Percentiles rank a stretch among this genome's conserved stretches.
Evolutionary conservation across 2,329 filamentous ascomycete genomes (phyloP).

Genomic region (Trichoderma pleuroti): DNA sequence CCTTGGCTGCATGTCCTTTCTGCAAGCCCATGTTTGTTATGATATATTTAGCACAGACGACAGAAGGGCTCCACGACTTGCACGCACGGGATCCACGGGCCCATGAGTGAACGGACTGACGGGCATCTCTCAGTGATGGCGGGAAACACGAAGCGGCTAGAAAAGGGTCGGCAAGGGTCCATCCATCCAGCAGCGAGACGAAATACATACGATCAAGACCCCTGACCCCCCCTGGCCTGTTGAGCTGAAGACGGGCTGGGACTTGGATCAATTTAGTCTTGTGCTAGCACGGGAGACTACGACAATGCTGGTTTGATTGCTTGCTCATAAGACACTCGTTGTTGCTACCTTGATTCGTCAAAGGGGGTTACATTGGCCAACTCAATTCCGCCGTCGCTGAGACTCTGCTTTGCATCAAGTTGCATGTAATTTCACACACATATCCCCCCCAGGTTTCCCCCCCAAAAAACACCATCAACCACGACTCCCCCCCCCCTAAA

Average conservation of each 20-base stretch:
- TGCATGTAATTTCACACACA: background rate
- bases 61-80: background rate
- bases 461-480: background rate
- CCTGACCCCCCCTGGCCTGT: background rate
- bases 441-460: too few species aligned
- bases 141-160: background rate
- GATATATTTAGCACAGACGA: background rate
- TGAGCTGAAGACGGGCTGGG: background rate
- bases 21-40: too few species aligned
- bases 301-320: background rate
- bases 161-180: background rate
- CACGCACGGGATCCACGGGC: background rate
- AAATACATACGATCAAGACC: background rate
- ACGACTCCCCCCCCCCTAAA: background rate
- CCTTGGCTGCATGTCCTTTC: background rate
- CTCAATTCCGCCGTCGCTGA: background rate
- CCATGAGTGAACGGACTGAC: background rate
- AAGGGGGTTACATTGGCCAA: background rate
- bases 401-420: too few species aligned
- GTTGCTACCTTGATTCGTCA: background rate
- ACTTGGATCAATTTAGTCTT: background rate
- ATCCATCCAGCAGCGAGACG: background rate
- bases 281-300: background rate
- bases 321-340: background rate
- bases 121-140: background rate